Evolutionary conservation across 2,329 filamentous ascomycete species (phyloP).

Genomic region (Penicillium sp.): DNA sequence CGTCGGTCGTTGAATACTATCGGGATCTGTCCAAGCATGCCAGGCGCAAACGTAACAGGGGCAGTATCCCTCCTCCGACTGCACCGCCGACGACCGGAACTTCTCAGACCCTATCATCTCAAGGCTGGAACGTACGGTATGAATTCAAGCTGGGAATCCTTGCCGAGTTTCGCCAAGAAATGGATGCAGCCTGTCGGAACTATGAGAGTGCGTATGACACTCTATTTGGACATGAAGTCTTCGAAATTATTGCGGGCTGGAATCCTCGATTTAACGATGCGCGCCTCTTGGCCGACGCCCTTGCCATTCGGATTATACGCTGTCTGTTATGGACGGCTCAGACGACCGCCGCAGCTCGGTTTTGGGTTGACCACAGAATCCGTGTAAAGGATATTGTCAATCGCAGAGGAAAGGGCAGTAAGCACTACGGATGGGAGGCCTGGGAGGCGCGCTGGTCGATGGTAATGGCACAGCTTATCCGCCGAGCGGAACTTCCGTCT

Average conservation of each 20-base stretch:
- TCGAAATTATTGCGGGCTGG: conserved; percentile 88
- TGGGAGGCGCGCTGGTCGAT: conserved; percentile 79
- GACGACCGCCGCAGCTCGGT: conserved; percentile 73
- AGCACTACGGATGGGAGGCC: conserved; percentile 89
- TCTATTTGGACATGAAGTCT: conserved; percentile 76
- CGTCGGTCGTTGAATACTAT: conserved; percentile 82
- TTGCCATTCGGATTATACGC: conserved; percentile 77
- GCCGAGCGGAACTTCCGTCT: conserved; percentile 53
- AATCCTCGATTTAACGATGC: conserved; percentile 88
- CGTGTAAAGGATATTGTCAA: conserved; percentile 76
- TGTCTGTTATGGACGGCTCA: conserved; percentile 79
- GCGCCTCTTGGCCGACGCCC: conserved; percentile 78
- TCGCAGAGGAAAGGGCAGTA: conserved; percentile 76
- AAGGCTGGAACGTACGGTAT: conserved; percentile 91
- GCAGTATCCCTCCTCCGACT: conserved; percentile 75
- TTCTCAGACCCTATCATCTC: conserved; percentile 77
- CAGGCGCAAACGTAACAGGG: conserved; percentile 80
- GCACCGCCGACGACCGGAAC: conserved; percentile 79
- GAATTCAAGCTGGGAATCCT: conserved; percentile 91
- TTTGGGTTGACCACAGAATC: conserved; percentile 76
- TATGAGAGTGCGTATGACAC: conserved; percentile 86
- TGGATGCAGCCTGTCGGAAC: conserved; percentile 80
- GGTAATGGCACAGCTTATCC: conserved; percentile 61
- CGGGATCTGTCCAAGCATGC: conserved; percentile 89
- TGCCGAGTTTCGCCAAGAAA: conserved; percentile 89